Conservation (phyloP, 345 rosid genomes). For the Eucalyptus pumila region DNA sequence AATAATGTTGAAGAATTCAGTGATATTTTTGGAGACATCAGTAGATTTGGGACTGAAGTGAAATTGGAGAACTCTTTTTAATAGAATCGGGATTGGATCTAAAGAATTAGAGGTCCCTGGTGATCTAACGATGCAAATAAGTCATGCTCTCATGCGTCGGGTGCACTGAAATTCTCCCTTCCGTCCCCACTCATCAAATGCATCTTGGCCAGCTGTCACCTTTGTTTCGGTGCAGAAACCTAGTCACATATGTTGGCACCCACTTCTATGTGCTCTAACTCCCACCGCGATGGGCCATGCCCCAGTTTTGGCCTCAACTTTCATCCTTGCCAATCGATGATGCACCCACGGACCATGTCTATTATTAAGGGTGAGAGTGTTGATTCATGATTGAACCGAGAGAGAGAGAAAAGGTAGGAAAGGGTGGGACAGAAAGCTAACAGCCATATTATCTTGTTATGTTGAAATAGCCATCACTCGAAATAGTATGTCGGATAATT, state of each 20-base stretch:
- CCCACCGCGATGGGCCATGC: not conserved
- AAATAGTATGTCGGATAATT: not conserved
- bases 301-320: not conserved
- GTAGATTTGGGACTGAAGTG: not conserved
- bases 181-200: not conserved
- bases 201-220: not conserved
- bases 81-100: not conserved
- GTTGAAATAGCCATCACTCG: not conserved
- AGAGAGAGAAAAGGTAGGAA: not conserved
- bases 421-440: not conserved
- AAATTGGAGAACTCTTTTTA: not conserved
- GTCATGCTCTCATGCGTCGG: not conserved
- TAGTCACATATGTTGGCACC: not conserved
- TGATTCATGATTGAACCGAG: not conserved
- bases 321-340: not conserved
- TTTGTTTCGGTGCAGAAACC: not conserved
- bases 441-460: not conserved
- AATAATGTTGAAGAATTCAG: not conserved
- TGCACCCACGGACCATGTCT: not conserved
- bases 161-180: not conserved
- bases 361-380: not conserved
- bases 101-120: not conserved
- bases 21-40: accelerated
- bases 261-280: constrained; percentile 7
- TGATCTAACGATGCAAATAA: not conserved